Conservation (phyloP, 1,284 basidiomycete genomes). For the Naganishia albida region DNA sequence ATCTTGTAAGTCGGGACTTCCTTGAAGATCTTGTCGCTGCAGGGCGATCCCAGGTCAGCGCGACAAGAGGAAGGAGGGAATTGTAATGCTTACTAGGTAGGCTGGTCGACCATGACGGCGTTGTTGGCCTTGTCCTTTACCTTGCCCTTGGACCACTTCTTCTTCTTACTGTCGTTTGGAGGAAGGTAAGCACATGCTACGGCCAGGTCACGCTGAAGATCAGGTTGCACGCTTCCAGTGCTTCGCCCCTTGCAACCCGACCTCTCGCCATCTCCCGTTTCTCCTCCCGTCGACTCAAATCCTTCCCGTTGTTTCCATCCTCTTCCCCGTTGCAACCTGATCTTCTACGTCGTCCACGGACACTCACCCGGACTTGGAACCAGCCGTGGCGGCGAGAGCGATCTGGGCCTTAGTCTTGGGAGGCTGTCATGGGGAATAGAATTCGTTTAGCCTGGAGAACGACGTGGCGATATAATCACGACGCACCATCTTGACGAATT, state of each 20-base stretch:
- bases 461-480: background rate
- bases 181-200: background rate
- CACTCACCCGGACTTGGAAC: slow-evolving; percentile 55
- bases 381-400: slow-evolving; percentile 55
- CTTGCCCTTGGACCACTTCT: slow-evolving; percentile 99
- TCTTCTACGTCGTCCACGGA: background rate
- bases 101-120: slow-evolving; percentile 88
- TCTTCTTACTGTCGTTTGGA: slow-evolving; percentile 72
- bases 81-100: slow-evolving; percentile 51
- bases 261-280: background rate
- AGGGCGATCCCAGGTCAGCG: slow-evolving; percentile 47
- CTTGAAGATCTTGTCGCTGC: slow-evolving; percentile 95
- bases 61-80: slow-evolving; percentile 5
- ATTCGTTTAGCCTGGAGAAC: background rate
- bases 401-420: slow-evolving; percentile 48
- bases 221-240: background rate
- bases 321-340: background rate
- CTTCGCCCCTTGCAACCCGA: background rate
- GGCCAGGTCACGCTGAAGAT: background rate
- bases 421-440: slow-evolving; percentile 21
- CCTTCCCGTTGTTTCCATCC: background rate
- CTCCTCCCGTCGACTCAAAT: background rate
- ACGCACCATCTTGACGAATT: slow-evolving; percentile 40
- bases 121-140: slow-evolving; percentile 96
- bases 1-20: slow-evolving; percentile 99